Percentiles rank a stretch among this genome's conserved stretches.
These are phyloP conservation scores for Jatropha curcas DNA, from an alignment of 345 rosid species.

Conservation along the genomic window DNA sequence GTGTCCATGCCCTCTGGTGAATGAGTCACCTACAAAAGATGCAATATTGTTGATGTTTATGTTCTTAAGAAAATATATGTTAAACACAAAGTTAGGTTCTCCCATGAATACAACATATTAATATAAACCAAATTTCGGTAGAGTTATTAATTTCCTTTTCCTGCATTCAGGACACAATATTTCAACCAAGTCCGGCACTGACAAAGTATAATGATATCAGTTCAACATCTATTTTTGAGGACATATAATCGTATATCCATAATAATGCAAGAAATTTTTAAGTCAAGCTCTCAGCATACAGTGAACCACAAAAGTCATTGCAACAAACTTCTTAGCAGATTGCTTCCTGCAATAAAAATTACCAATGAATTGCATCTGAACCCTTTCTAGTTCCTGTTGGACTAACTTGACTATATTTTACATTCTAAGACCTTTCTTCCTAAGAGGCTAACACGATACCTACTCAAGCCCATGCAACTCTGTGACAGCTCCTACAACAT, in stretches of 20 bases:
- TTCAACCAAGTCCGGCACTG: too few relatives aligned
- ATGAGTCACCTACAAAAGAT: conserved; percentile 72
- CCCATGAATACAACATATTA: neutral
- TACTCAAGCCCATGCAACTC: neutral
- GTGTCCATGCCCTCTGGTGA: conserved; percentile 96
- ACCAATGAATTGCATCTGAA: neutral
- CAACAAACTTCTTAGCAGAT: neutral
- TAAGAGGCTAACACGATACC: too few relatives aligned
- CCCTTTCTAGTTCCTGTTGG: neutral
- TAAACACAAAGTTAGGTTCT: neutral
- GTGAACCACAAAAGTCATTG: neutral
- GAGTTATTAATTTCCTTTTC: too few relatives aligned
- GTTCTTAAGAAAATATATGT: neutral
- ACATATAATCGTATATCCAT: too few relatives aligned
- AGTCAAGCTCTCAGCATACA: neutral
- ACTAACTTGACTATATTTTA: neutral
- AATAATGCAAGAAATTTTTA: neutral
- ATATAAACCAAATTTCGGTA: neutral
- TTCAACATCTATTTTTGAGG: neutral
- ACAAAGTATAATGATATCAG: neutral
- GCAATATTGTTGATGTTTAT: neutral
- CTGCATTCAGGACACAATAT: neutral
- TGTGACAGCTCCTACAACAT: neutral
- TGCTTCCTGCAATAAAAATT: neutral
- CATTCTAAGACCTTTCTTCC: neutral